Evolutionary conservation across 1,284 basidiomycete species (phyloP).

Genomic region (Lentinula novae-zelandiae): DNA sequence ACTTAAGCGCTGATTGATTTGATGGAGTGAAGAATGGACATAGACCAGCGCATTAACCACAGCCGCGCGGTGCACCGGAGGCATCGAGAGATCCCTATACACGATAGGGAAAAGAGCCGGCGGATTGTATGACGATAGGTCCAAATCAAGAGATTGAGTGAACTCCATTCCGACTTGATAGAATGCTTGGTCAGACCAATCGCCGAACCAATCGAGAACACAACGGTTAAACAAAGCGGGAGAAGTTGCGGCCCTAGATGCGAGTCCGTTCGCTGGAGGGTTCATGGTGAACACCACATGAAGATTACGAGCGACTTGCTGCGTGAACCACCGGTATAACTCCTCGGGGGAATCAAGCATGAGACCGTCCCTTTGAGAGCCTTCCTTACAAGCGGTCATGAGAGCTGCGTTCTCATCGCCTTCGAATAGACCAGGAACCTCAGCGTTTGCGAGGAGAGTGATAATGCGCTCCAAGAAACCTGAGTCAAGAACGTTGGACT

Average conservation of each 20-base stretch:
- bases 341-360: constrained; percentile 99
- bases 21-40: constrained; percentile 89
- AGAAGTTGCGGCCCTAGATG: constrained; percentile 93
- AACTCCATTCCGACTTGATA: constrained; percentile 97
- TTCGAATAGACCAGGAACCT: constrained; percentile 98
- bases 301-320: constrained; percentile 93
- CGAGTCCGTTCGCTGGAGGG: constrained; percentile 93
- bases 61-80: constrained; percentile 82
- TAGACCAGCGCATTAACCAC: constrained; percentile 93
- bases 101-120: constrained; percentile 84
- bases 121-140: constrained; percentile 74
- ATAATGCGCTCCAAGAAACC: constrained; percentile 99
- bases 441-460: constrained; percentile 97
- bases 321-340: constrained; percentile 95
- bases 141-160: constrained; percentile 88
- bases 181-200: constrained; percentile 97
- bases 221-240: constrained; percentile 98
- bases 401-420: constrained; percentile 95
- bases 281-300: constrained; percentile 99
- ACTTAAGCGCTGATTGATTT: constrained; percentile 86
- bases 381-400: constrained; percentile 99
- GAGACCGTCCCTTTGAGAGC: constrained; percentile 93
- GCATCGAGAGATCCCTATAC: constrained; percentile 78
- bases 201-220: constrained; percentile 97
- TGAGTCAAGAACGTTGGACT: constrained; percentile 97